Percentiles rank a stretch among this genome's conserved stretches.
Evolutionary conservation across 495 filamentous ascomycete genomes (phyloP).

Genomic region (Lentithecium fluviatile): DNA sequence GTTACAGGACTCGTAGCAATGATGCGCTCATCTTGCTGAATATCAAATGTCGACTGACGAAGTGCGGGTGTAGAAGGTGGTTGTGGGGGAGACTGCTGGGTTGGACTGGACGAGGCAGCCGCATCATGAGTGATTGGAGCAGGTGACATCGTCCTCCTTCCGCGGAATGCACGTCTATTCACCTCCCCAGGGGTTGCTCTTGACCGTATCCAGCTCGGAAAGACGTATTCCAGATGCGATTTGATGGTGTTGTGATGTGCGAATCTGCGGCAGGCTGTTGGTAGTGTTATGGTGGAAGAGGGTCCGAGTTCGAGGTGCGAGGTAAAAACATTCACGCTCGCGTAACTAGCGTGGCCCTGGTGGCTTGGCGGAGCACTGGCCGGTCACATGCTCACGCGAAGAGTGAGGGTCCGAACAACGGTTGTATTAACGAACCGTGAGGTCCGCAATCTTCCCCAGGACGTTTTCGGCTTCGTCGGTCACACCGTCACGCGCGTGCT

Average conservation of each 20-base stretch:
- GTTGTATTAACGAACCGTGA: too few species aligned
- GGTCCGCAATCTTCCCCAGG: too few species aligned
- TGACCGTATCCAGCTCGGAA: background rate
- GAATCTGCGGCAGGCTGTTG: background rate
- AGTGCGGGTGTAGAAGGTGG: background rate
- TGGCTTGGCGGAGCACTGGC: constrained; percentile 18
- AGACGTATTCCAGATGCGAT: constrained; percentile 13
- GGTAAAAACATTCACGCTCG: constrained; percentile 32
- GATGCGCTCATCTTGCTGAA: background rate
- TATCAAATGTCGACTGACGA: background rate
- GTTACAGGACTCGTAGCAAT: too few species aligned
- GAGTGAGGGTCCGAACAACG: background rate
- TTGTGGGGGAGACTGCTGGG: constrained; percentile 5
- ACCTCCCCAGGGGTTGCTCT: background rate
- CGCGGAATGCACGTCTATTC: constrained; percentile 13
- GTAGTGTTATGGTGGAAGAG: background rate
- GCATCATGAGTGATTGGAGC: constrained; percentile 7
- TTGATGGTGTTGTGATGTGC: constrained; percentile 14
- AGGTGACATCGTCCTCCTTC: constrained; percentile 27
- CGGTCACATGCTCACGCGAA: constrained; percentile 19
- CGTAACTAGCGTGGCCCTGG: constrained; percentile 20
- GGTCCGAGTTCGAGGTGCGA: constrained; percentile 17
- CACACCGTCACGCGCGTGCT: too few species aligned
- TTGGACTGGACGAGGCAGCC: constrained; percentile 1
- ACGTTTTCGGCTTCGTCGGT: too few species aligned